Conservation (phyloP, 345 rosid genomes). For the Lumnitzera racemosa region DNA sequence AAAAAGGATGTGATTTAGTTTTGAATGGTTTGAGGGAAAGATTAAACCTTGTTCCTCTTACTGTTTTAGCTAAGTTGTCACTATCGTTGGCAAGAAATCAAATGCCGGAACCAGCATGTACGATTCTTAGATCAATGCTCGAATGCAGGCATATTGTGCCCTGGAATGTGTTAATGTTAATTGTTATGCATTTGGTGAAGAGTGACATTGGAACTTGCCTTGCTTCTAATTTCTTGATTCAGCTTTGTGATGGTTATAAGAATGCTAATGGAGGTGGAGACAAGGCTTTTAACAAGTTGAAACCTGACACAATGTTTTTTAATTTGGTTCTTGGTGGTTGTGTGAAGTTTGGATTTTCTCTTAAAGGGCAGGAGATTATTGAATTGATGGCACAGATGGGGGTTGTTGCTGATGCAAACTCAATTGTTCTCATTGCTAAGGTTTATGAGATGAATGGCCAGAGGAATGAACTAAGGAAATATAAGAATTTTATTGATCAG, state of each 20-base stretch:
- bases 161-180: constrained; percentile 26
- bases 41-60: constrained; percentile 24
- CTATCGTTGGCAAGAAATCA: constrained; percentile 69
- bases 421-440: constrained; percentile 46
- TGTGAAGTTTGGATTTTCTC: constrained; percentile 50
- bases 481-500: constrained; percentile 42
- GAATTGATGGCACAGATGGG: constrained; percentile 57
- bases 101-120: constrained; percentile 48
- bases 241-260: constrained; percentile 39
- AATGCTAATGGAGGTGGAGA: constrained; percentile 12
- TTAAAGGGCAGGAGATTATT: constrained; percentile 64
- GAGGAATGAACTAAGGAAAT: constrained; percentile 66
- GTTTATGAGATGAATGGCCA: constrained; percentile 70
- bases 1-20: constrained; percentile 46
- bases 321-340: constrained; percentile 76
- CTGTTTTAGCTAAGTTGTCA: constrained; percentile 38
- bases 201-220: constrained; percentile 56
- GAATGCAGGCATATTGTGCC: constrained; percentile 29
- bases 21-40: constrained; percentile 33
- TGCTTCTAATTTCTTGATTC: constrained; percentile 62
- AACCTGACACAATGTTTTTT: constrained; percentile 59
- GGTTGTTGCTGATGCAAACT: constrained; percentile 65
- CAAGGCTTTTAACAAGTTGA: constrained; percentile 21
- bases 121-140: constrained; percentile 49
- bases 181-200: constrained; percentile 73